Evolutionary conservation across 306 rosid genomes (phyloP), one percentile per base, ranked within the genome.

Genomic region (Ammopiptanthus mongolicus): DNA sequence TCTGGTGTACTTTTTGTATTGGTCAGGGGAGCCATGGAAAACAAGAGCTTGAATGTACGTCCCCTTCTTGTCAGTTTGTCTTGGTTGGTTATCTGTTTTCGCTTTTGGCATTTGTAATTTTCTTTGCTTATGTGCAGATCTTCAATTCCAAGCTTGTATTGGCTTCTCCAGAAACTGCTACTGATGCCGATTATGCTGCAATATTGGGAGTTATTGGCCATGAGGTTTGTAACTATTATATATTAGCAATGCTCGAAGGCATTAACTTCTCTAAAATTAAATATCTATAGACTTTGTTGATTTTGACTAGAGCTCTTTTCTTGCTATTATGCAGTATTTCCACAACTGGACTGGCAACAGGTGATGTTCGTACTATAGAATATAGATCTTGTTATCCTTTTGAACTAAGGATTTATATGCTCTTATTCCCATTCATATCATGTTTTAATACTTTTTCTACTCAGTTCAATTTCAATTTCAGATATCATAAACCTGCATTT

Each of bases 271-370:
- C 52, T 48, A 22, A 44, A 65, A 80, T 25, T 65, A 33, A 34
- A 42, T 80, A 52, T 65, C 50, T 44, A 34, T 79, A 62, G 60
- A 56, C 21, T 66, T 31, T 56, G 46, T 67, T 65, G 44, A 42
- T 69, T 28, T 19, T 88, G 66, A 84, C 44, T 47, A 41, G 67
- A 42, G 53, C 59, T 61, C 15, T 55, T 75, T 51, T 79, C n/a
- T 79, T 81, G 64, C 36, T 83, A 14, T 71, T 36, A 21, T 87
- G 97, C 99, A 95, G 99, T 95, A 95, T 80, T 92, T 95, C 86
- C 99, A 95, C 89, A 95, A 95, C 85, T 95, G 97, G 97, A 95
- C 99, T 59, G 99, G 99, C 81, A 95, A 95, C 90, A 95, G 99
- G 99, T 95, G 83, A 58, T 58, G 57, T 83, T 73, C 64, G 5